Evolutionary conservation across 164 flowering plant species (phyloP).

Genomic region (Cinnamomum chago): DNA sequence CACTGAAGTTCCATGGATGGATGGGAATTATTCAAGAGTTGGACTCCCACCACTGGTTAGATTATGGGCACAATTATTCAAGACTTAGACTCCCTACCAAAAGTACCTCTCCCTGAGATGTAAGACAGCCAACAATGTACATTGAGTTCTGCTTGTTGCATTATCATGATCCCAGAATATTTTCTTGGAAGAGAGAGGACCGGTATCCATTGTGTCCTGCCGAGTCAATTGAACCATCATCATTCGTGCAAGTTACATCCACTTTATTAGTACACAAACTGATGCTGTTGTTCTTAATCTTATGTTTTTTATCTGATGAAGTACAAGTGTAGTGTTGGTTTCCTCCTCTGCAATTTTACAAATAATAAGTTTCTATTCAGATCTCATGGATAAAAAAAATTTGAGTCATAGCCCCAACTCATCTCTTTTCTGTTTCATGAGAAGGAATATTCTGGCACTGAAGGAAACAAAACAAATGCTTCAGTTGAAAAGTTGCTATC

Average conservation of each 20-base stretch:
- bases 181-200: neutral
- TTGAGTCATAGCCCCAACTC: neutral
- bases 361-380: too few relatives aligned
- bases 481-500: conserved; percentile 60
- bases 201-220: too few relatives aligned
- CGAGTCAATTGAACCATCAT: too few relatives aligned
- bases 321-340: neutral
- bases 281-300: too few relatives aligned
- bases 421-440: conserved; percentile 28
- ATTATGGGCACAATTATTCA: neutral
- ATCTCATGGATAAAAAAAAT: too few relatives aligned
- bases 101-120: neutral
- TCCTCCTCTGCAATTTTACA: neutral
- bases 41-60: neutral
- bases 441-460: conserved; percentile 23
- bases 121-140: neutral
- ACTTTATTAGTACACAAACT: too few relatives aligned
- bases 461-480: conserved; percentile 25
- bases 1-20: too few relatives aligned
- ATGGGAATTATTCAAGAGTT: too few relatives aligned
- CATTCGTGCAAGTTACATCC: too few relatives aligned
- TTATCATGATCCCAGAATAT: neutral
- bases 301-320: neutral
- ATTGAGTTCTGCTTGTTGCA: neutral
- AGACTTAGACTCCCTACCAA: neutral